Base-by-base conservation (phyloP, 2,329 filamentous ascomycete genomes). In the Pseudopyricularia javanii region DNA sequence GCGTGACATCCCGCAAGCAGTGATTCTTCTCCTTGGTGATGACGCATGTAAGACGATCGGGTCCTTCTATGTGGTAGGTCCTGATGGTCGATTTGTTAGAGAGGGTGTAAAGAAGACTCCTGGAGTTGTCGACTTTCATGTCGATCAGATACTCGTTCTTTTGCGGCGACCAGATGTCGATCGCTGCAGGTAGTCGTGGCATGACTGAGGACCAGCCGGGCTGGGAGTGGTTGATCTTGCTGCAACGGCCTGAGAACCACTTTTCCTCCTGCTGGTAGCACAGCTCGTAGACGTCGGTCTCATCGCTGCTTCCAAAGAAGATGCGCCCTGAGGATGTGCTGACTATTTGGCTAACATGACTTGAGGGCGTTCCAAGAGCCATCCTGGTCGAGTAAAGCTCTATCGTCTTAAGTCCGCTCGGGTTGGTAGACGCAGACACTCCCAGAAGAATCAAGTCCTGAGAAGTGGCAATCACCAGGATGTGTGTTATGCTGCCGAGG, bases 201-300 rank as follows among this genome's bases (percentile, higher is more conserved):
- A 88, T 72, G 2, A 86, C 75, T 11, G 80, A 83, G 53, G 78
- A 76, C 73, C 87, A 84, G 33, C 85, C 83, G 3, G 80, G 82
- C 64, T 80, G 85, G 49, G 85, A 91, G 66, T 96, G 93, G 64
- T 94, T 94, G 57, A 91, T 83, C 69, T 91, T 95, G 55, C 85
- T 83, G 64, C 88, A 94, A 58, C 86, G 81, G 66, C 83, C 90
- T 52, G 87, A 85, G 64, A 98, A 98, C 93, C 93, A 98, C 60
- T 87, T 86, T 69, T 98, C 93, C 66, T 97, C 90, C 63, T 95
- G 90, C 68, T 97, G 91, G 65, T 98, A 98, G 59, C 86, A 91
- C 52, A 98, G 79, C 68, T 98, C 93, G 66, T 93, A 88, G 49
- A 98, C 82, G 61, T 97, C 91, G 57, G 89, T 89, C 58, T 91